A percentile compares a stretch with the other conserved stretches of the same genome.
Conservation (phyloP, 1,139 yeast genomes). For the Protomyces pachydermus region DNA sequence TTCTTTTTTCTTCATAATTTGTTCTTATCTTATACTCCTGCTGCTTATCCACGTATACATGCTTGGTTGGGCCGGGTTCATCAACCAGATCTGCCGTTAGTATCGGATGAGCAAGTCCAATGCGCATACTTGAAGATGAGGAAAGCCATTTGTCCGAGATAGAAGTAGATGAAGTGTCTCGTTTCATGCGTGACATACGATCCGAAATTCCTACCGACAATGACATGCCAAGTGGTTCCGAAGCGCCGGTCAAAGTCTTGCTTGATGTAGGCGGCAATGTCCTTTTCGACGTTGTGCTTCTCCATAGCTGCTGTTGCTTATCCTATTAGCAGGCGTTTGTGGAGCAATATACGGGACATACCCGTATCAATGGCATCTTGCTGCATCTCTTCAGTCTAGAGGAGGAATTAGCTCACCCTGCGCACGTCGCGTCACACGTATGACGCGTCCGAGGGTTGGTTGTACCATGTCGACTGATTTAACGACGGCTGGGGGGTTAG, state of each 20-base stretch:
- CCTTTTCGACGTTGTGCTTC: constrained; percentile 53
- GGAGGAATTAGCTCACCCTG: not conserved
- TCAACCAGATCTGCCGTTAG: not conserved
- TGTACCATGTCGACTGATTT: constrained; percentile 47
- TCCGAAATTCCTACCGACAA: constrained; percentile 91
- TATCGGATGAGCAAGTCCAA: not conserved
- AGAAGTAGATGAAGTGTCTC: constrained; percentile 78
- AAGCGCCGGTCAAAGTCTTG: constrained; percentile 62
- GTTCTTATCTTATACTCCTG: not conserved
- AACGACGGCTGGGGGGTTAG: constrained; percentile 38
- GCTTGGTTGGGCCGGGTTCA: not conserved
- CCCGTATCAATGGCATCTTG: constrained; percentile 38
- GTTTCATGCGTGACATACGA: constrained; percentile 84
- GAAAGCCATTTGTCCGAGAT: constrained; percentile 74
- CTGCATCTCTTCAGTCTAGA: constrained; percentile 39
- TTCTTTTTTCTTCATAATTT: not conserved
- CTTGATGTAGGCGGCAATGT: constrained; percentile 75
- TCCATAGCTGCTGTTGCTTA: constrained; percentile 55
- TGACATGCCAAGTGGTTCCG: constrained; percentile 92
- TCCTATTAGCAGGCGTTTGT: constrained; percentile 34
- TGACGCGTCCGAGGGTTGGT: not conserved
- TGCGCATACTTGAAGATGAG: constrained; percentile 57
- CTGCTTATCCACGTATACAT: not conserved
- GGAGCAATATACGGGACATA: constrained; percentile 28
- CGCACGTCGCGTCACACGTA: not conserved